Base-by-base conservation (phyloP, 1,284 basidiomycete genomes). In the Cryptococcus sp. region DNA sequence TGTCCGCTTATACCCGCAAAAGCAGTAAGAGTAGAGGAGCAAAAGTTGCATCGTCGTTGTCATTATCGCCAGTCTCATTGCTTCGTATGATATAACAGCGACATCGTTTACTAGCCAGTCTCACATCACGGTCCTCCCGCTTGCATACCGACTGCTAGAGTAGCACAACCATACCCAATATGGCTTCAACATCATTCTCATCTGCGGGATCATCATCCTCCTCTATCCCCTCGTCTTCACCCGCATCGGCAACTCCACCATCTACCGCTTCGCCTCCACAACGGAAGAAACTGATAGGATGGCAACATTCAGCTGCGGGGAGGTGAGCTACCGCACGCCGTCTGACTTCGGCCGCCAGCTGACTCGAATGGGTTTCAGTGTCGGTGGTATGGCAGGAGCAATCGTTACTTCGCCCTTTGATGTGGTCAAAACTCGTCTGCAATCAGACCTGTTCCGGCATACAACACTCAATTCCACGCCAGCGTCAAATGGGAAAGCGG, bases 351-450 rank as follows among this genome's bases (percentile, higher is more conserved):
- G 60, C 23, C 30, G 68, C 50, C 63, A 67, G 25, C 62, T 58
- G 6, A 53, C 61, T 47, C 63, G 61, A 22, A 22, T 27, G 41
- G 20, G 23, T 20, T 11, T 20, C 65, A 95, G 94, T 30, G 81
- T 95, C 11, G 96, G 95, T 19, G 95, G 95, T 23, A 97, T 99
- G 94, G 92, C 92, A 72, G 96, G 95, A 47, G 93, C 93, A 11
- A 90, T 96, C 65, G 88, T 98, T 10, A 99, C 95, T 0, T 93
- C 92, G 40, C 95, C 95, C 0, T 93, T 99, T 68, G 95, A 99
- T 77, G 92, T 99, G 27, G 94, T 99, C 67, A 99, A 99, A 75
- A 99, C 96, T 27, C 87, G 95, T 4, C 82, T 99, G 11, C 95
- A 99, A 79, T 96, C 93, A 0, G 88, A 89, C 78, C 80, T 97